These are phyloP conservation scores for Aspergillus sp. DNA, from an alignment of 2,329 filamentous ascomycete genomes.

Conservation along the genomic window DNA sequence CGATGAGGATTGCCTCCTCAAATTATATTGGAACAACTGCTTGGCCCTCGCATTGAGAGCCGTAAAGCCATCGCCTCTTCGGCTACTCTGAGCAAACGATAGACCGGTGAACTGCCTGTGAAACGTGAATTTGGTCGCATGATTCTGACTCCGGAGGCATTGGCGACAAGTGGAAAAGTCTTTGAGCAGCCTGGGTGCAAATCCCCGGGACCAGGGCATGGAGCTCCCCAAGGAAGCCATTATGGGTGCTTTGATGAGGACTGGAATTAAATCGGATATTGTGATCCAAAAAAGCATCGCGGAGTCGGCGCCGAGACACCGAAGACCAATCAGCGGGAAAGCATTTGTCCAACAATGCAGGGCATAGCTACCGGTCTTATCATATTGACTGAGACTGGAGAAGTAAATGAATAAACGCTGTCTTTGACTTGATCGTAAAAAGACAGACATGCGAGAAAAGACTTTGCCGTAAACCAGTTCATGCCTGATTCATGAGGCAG, in stretches of 20 bases:
- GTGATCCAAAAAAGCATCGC: constrained; percentile 6
- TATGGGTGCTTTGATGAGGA: constrained; percentile 6
- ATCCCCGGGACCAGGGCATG: constrained; percentile 24
- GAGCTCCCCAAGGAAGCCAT: constrained; percentile 30
- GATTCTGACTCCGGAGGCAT: constrained; percentile 28
- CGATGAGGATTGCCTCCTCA: constrained; percentile 15
- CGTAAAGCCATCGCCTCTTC: constrained; percentile 18
- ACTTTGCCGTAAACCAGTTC: neutral
- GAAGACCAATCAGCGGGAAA: constrained; percentile 13
- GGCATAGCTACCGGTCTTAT: no score
- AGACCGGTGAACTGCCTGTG: constrained; percentile 24
- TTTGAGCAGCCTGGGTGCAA: constrained; percentile 29
- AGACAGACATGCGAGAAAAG: neutral
- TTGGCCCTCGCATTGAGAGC: constrained; percentile 17
- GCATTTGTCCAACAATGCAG: no score
- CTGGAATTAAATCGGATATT: constrained; percentile 7
- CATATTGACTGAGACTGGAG: no score
- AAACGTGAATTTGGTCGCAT: constrained; percentile 21
- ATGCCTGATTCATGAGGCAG: constrained; percentile 1
- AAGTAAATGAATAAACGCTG: no score
- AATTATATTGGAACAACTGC: constrained; percentile 20
- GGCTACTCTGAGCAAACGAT: constrained; percentile 19
- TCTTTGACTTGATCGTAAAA: no score
- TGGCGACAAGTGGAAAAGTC: constrained; percentile 37
- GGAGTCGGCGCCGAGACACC: constrained; percentile 7